These are phyloP conservation scores for Spencermartinsiella ligniputridi DNA, from an alignment of 1,139 yeast species.

Conservation along the genomic window DNA sequence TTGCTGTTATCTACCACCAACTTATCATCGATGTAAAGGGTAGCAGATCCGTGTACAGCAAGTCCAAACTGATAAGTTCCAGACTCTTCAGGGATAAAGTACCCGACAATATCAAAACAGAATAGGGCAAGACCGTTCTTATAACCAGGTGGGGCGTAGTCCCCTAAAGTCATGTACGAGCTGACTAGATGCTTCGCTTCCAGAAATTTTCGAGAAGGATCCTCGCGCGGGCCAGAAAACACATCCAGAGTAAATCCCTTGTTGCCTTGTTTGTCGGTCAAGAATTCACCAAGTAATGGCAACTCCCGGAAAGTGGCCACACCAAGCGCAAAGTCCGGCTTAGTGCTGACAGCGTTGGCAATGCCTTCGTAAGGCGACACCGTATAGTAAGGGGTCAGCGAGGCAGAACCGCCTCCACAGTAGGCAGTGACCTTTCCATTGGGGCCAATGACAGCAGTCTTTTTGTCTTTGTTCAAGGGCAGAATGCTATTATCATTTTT, in stretches of 20 bases:
- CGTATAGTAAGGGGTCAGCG: slow-evolving; percentile 43
- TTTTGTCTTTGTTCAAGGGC: slow-evolving; percentile 39
- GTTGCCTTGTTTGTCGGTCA: slow-evolving; percentile 35
- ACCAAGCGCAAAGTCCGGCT: slow-evolving; percentile 37
- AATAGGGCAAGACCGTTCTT: slow-evolving; percentile 33
- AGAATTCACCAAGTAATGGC: slow-evolving; percentile 31
- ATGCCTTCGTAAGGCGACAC: slow-evolving; percentile 47
- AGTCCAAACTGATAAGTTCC: slow-evolving; percentile 53
- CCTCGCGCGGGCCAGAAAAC: slow-evolving; percentile 39
- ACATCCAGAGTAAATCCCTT: slow-evolving; percentile 41
- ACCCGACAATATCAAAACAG: slow-evolving; percentile 48
- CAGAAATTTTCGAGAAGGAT: slow-evolving; percentile 35
- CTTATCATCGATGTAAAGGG: slow-evolving; percentile 47
- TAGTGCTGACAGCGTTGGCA: slow-evolving; percentile 28
- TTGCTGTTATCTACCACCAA: slow-evolving; percentile 55
- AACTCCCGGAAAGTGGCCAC: slow-evolving; percentile 34
- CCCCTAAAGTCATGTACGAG: slow-evolving; percentile 44
- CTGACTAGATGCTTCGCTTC: slow-evolving; percentile 37
- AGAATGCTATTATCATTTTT: slow-evolving; percentile 46
- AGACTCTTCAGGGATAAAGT: slow-evolving; percentile 43
- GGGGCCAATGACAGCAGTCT: slow-evolving; percentile 49
- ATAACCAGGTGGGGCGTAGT: slow-evolving; percentile 41
- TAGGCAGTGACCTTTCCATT: slow-evolving; percentile 42
- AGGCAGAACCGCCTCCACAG: slow-evolving; percentile 55
- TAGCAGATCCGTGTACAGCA: slow-evolving; percentile 50